These are phyloP conservation scores for Ceratobasidium sp. DNA, from an alignment of 1,284 basidiomycete species.

Conservation along the genomic window DNA sequence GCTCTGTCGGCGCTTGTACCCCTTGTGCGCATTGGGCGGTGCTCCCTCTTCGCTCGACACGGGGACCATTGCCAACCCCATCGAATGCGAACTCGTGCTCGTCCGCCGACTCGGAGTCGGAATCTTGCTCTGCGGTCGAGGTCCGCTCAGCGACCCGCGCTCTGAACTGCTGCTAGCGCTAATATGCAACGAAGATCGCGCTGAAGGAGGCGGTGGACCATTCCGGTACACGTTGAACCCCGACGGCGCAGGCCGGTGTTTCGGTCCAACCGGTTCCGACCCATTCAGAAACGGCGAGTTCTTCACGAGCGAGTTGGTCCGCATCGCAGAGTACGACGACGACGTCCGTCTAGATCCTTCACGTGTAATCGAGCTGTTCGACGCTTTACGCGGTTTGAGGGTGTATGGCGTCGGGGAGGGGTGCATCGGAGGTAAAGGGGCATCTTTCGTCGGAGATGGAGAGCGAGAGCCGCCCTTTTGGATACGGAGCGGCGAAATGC, in stretches of 20 bases:
- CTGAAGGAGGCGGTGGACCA: slow-evolving; percentile 18
- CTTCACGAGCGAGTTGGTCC: slow-evolving; percentile 80
- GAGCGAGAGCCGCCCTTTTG: slow-evolving; percentile 30
- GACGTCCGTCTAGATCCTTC: slow-evolving; percentile 63
- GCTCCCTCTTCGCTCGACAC: slow-evolving; percentile 23
- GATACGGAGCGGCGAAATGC: slow-evolving; percentile 35
- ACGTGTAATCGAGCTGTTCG: slow-evolving; percentile 50
- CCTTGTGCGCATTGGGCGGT: slow-evolving; percentile 43
- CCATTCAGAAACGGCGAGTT: slow-evolving; percentile 83
- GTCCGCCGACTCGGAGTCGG: slow-evolving; percentile 38
- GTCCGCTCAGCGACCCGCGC: slow-evolving; percentile 22
- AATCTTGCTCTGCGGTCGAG: slow-evolving; percentile 37
- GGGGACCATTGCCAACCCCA: not conserved
- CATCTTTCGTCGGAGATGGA: slow-evolving; percentile 29
- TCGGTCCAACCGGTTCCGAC: slow-evolving; percentile 44
- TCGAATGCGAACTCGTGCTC: slow-evolving; percentile 2
- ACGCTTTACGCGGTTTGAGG: slow-evolving; percentile 25
- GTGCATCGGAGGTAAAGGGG: not conserved
- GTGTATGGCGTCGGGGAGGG: slow-evolving; percentile 24
- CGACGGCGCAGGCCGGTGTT: slow-evolving; percentile 27
- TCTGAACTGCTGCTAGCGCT: slow-evolving; percentile 8
- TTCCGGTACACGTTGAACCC: slow-evolving; percentile 24
- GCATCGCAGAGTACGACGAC: slow-evolving; percentile 81
- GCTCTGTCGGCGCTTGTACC: slow-evolving; percentile 74
- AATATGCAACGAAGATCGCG: slow-evolving; percentile 25